These are phyloP conservation scores for Pichia nakasei DNA, from an alignment of 805 yeast species.

Conservation along the genomic window DNA sequence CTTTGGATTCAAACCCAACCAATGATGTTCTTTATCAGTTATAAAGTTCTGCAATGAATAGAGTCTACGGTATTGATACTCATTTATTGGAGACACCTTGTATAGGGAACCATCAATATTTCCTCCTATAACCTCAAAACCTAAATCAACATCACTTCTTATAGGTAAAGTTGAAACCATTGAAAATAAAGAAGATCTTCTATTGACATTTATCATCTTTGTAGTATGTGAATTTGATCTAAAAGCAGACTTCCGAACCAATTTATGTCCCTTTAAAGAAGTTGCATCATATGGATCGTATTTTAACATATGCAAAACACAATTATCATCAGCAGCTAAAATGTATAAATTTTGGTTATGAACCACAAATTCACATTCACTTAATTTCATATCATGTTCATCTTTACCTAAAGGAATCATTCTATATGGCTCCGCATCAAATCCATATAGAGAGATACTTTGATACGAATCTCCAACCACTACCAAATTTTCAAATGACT, in stretches of 20 bases:
- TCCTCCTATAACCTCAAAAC: slow-evolving; percentile 59
- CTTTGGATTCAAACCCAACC: slow-evolving; percentile 75
- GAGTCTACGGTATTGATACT: slow-evolving; percentile 67
- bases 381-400: slow-evolving; percentile 49
- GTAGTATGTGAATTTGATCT: slow-evolving; percentile 56
- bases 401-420: slow-evolving; percentile 76
- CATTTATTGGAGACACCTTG: slow-evolving; percentile 65
- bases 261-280: slow-evolving; percentile 69
- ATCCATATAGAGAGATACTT: slow-evolving; percentile 74
- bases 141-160: slow-evolving; percentile 25
- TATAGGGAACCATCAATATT: slow-evolving; percentile 74
- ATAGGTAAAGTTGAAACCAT: slow-evolving; percentile 22
- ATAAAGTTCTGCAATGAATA: slow-evolving; percentile 84
- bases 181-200: slow-evolving; percentile 23
- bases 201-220: slow-evolving; percentile 39
- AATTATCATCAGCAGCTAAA: slow-evolving; percentile 59
- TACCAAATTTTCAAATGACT: slow-evolving; percentile 76
- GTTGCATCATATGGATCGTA: slow-evolving; percentile 89
- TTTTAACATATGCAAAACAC: slow-evolving; percentile 61
- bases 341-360: slow-evolving; percentile 62
- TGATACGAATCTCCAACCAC: slow-evolving; percentile 73
- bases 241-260: slow-evolving; percentile 64
- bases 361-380: slow-evolving; percentile 67
- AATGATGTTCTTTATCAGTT: slow-evolving; percentile 63
- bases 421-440: slow-evolving; percentile 91